Base-by-base conservation (phyloP, 176 grass and related monocot species). In the Aegilops umbellulata region DNA sequence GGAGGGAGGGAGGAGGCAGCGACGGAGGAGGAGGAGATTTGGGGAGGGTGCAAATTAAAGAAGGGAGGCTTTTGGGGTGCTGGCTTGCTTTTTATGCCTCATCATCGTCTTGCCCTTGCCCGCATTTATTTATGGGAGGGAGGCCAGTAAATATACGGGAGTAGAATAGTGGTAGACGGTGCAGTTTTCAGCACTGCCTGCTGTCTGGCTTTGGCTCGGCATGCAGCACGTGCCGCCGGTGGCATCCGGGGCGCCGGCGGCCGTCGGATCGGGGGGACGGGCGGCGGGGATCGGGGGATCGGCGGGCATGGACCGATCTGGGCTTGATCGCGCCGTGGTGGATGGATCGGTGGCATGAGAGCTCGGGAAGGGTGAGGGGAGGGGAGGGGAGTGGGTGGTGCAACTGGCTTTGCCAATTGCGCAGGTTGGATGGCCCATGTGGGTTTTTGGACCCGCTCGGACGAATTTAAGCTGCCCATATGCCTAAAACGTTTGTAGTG, bases 41-140 rank as follows among this genome's bases (percentile, higher is more conserved):
- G 83, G 89, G 86, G 88, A 90, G 87, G 86, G 76, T 94, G 90
- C 90, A 97, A 88, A 89, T 77, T 62, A 90, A 90, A 94, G 89
- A 25, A 69, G 63, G 79, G 78, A 77, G 63, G 70, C 80, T 88
- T 91, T 88, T 91, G 76, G 46, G 64, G 70, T 76, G 53, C 58
- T 60, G 61, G 22, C 60, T 86, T 63, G 58, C 63, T 81, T 87
- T 74, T 82, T 85, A 84, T 89, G 78, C 74, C 79, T 83, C 67
- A 25, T 87, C 65, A 67, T 87, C 65, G 2, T 3, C 10, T 49
- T 80, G 42, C 73, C 85, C 8, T 60, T 80, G 42, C 74, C 81
- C 30, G 87, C 79, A 80, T 81, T 82, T 88, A 80, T 89, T 77
- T 79, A 84, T 72, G 23, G 69, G 22, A 42, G n/a, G 68, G 20